phyloP scores from a whole-genome alignment of 176 grass and related monocot species.

The Cocos nucifera region DNA sequence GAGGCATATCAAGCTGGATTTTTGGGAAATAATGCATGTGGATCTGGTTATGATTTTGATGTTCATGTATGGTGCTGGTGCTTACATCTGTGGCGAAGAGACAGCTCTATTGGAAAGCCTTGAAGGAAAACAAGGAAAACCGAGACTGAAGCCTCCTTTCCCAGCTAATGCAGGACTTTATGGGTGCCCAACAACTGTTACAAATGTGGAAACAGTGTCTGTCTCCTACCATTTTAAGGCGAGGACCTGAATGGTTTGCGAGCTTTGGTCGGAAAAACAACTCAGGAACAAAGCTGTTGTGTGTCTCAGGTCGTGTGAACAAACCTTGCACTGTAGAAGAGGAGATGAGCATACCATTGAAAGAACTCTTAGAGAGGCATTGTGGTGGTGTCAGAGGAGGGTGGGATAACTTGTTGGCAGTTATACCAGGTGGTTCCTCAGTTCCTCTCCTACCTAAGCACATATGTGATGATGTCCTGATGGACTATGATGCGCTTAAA shows the following conservation, averaged over 20 bases:
- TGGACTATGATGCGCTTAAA: conserved; percentile 92
- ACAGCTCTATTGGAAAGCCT: conserved; percentile 89
- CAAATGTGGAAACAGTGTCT: conserved; percentile 86
- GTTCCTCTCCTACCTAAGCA: too few relatives aligned
- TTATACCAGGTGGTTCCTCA: too few relatives aligned
- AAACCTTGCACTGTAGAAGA: conserved; percentile 95
- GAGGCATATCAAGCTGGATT: conserved; percentile 79
- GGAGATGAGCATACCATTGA: conserved; percentile 91
- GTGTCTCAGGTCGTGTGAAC: conserved; percentile 85
- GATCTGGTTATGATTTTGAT: conserved; percentile 90
- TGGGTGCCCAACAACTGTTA: conserved; percentile 86
- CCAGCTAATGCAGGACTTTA: conserved; percentile 53
- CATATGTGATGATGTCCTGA: conserved; percentile 53
- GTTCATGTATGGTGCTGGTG: conserved; percentile 87
- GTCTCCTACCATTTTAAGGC: conserved; percentile 78
- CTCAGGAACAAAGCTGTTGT: conserved; percentile 71
- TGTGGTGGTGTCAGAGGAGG: conserved; percentile 91
- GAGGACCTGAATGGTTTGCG: conserved; percentile 90
- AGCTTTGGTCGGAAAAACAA: conserved; percentile 93
- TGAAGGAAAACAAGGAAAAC: conserved; percentile 91
- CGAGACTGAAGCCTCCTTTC: conserved; percentile 81
- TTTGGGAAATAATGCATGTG: conserved; percentile 86
- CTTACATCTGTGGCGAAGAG: conserved; percentile 95
- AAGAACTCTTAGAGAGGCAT: conserved; percentile 66
- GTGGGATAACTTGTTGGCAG: conserved; percentile 83